A percentile compares a stretch with the other conserved stretches of the same genome.
Evolutionary conservation across 768 basidiomycete species (phyloP).

Genomic region (Russula ochroleuca): DNA sequence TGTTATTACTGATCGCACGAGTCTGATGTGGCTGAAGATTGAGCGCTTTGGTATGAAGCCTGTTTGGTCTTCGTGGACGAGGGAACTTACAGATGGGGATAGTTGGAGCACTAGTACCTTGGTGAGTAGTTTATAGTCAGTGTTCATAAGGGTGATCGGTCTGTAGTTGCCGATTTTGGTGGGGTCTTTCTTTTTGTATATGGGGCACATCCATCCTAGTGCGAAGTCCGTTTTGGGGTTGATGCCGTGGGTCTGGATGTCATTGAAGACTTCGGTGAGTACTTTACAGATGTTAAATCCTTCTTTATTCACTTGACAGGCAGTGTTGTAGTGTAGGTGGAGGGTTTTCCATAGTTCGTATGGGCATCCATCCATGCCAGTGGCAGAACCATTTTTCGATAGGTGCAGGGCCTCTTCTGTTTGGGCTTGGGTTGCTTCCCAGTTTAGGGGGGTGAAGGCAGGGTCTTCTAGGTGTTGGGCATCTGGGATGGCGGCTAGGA

Average conservation of each 20-base stretch:
- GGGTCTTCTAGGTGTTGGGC: not conserved
- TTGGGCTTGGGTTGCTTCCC: not conserved
- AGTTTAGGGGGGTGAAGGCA: too few relatives aligned
- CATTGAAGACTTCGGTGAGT: not conserved
- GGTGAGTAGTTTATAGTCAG: constrained; percentile 37
- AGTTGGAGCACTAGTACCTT: too few relatives aligned
- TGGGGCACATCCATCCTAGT: constrained; percentile 36
- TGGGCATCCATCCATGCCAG: not conserved
- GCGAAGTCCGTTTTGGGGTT: constrained; percentile 27
- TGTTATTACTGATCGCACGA: not conserved
- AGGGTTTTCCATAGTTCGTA: not conserved
- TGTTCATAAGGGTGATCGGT: constrained; percentile 32
- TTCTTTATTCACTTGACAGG: not conserved
- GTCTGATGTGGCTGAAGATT: not conserved
- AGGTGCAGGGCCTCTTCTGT: not conserved
- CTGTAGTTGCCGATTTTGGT: not conserved
- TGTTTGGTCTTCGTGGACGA: not conserved
- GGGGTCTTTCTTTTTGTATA: constrained; percentile 40
- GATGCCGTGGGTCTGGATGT: not conserved
- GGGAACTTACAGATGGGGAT: too few relatives aligned
- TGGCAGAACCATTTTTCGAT: not conserved
- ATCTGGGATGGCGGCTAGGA: not conserved
- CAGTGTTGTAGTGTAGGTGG: not conserved
- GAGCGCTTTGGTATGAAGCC: constrained; percentile 10
- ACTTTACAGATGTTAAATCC: not conserved